Evolutionary conservation across 257 asterid genomes (phyloP).

Genomic region (Nicotiana noctiflora): DNA sequence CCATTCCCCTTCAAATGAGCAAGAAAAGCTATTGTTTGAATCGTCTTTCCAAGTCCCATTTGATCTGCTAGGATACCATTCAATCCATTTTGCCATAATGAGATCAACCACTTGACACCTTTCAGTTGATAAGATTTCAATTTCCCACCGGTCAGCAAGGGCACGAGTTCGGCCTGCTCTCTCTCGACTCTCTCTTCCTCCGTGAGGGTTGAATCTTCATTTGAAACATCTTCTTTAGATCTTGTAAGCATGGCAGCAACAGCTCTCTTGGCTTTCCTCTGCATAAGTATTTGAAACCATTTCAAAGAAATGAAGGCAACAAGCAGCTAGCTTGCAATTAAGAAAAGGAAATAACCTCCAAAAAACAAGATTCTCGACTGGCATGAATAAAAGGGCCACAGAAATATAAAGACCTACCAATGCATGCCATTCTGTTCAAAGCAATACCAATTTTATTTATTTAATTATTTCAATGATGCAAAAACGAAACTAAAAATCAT

Average conservation of each 20-base stretch:
- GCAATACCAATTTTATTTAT: neutral
- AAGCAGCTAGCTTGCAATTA: neutral
- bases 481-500: neutral
- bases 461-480: neutral
- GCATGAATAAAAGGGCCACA: neutral
- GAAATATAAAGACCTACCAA: neutral
- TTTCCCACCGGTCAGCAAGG: conserved; percentile 90
- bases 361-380: neutral
- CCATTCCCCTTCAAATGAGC: conserved; percentile 97
- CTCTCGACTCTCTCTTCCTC: conserved; percentile 61
- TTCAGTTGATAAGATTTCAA: conserved; percentile 85
- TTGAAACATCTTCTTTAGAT: conserved; percentile 52
- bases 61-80: conserved; percentile 99
- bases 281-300: conserved; percentile 8
- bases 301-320: neutral
- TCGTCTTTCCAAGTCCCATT: conserved; percentile 99
- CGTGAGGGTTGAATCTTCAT: conserved; percentile 57
- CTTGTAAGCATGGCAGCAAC: conserved; percentile 95
- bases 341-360: neutral
- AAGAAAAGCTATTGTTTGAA: conserved; percentile 92
- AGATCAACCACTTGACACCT: conserved; percentile 98
- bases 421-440: neutral
- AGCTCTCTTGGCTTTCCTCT: conserved; percentile 90
- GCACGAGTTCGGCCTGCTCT: conserved; percentile 87
- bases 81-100: conserved; percentile 97